These are phyloP conservation scores for Neospermospora avenae DNA, from an alignment of 2,329 filamentous ascomycete genomes.

Conservation along the genomic window DNA sequence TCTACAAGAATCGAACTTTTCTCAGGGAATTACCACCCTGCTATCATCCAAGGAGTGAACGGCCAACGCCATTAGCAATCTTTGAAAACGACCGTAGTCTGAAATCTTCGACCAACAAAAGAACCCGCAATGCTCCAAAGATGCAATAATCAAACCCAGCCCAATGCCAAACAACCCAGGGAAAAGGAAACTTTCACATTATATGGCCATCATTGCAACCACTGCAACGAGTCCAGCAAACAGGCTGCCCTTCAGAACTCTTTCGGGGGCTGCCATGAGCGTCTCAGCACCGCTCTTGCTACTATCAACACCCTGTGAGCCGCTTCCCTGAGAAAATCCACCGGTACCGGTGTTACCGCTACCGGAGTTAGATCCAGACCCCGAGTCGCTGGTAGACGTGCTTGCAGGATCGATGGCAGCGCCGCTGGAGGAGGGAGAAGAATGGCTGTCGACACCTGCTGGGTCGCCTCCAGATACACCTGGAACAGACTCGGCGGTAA, in stretches of 20 bases:
- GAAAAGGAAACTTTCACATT: no score
- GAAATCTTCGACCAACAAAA: not conserved
- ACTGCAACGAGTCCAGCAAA: conserved; percentile 34
- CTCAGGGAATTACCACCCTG: not conserved
- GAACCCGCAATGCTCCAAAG: conserved; percentile 20
- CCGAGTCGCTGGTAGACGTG: conserved; percentile 28
- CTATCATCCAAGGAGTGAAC: conserved; percentile 24
- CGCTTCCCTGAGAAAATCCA: conserved; percentile 34
- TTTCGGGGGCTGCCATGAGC: conserved; percentile 25
- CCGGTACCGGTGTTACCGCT: conserved; percentile 13
- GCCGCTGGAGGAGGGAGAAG: not conserved
- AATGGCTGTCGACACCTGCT: conserved; percentile 34
- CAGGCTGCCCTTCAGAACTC: conserved; percentile 30
- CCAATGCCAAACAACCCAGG: conserved; percentile 65
- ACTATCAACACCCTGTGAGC: conserved; percentile 14
- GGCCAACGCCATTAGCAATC: conserved; percentile 30
- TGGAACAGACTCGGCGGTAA: conserved; percentile 46
- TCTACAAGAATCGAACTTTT: conserved; percentile 21
- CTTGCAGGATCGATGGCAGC: conserved; percentile 14
- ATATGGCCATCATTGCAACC: conserved; percentile 34
- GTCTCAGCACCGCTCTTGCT: conserved; percentile 29
- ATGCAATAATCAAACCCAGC: conserved; percentile 61
- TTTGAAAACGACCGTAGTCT: conserved; percentile 3
- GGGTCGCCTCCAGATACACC: conserved; percentile 52
- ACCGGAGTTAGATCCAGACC: conserved; percentile 27